A percentile compares a stretch with the other conserved stretches of the same genome.
phyloP scores from a whole-genome alignment of 345 rosid species.

The Fremontodendron californicum region DNA sequence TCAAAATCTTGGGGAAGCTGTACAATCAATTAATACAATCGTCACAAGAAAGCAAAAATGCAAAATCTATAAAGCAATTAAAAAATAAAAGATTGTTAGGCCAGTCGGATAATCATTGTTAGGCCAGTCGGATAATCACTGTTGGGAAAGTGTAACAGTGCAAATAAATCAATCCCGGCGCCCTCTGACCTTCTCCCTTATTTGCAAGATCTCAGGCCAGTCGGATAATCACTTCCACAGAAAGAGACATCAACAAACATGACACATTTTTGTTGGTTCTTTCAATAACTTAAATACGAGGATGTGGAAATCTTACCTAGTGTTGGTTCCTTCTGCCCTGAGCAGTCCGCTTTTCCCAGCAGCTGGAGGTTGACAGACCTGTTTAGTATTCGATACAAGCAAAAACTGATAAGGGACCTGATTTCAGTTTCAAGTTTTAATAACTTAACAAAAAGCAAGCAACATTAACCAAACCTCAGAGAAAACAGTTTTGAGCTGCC shows the following conservation, averaged over 20 bases:
- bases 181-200: too few species aligned
- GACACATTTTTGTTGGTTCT: background rate
- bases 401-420: background rate
- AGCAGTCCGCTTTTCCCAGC: conserved; percentile 19
- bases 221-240: too few species aligned
- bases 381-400: background rate
- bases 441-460: background rate
- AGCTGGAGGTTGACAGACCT: conserved; percentile 35
- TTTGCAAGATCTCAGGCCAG: too few species aligned
- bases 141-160: too few species aligned
- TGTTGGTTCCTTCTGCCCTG: conserved; percentile 18
- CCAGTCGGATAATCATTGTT: too few species aligned
- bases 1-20: conserved; percentile 68
- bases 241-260: too few species aligned
- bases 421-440: background rate
- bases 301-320: conserved; percentile 35
- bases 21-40: background rate
- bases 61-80: too few species aligned
- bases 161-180: too few species aligned
- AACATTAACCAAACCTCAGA: conserved; percentile 43
- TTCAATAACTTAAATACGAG: background rate
- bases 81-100: too few species aligned
- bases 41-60: background rate
- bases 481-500: conserved; percentile 68
- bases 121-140: too few species aligned